phyloP scores from a whole-genome alignment of 495 filamentous ascomycete genomes.

The Schizothecium vesticola region DNA sequence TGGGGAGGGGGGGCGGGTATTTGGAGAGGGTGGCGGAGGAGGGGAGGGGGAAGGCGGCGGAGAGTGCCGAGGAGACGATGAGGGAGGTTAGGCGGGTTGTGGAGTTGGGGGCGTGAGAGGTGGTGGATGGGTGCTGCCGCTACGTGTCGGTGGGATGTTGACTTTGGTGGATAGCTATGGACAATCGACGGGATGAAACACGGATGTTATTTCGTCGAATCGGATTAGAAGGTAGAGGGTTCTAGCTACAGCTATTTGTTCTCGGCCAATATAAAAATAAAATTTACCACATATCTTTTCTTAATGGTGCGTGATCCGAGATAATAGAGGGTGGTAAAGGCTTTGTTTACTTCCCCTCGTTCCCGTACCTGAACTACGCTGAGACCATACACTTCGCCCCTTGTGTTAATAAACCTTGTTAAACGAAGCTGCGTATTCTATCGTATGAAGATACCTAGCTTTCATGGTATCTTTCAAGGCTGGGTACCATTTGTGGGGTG shows the following conservation, averaged over 20 bases:
- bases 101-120: conserved; percentile 43
- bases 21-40: conserved; percentile 55
- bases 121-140: too few relatives aligned
- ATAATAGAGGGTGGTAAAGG: neutral
- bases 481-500: too few relatives aligned
- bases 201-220: neutral
- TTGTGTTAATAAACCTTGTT: neutral
- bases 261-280: too few relatives aligned
- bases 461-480: too few relatives aligned
- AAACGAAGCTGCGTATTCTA: neutral
- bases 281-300: neutral
- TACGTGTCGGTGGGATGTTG: too few relatives aligned
- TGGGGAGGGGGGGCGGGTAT: conserved; percentile 44
- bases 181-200: too few relatives aligned
- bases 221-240: neutral
- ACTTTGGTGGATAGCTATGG: neutral
- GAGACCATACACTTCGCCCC: neutral
- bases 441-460: too few relatives aligned
- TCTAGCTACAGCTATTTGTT: too few relatives aligned
- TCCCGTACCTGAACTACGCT: neutral
- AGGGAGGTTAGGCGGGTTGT: conserved; percentile 52
- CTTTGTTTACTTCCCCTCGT: neutral
- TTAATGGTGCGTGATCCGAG: neutral
- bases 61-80: conserved; percentile 67
- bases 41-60: conserved; percentile 55